Percentiles rank a stretch among this genome's conserved stretches.
These are phyloP conservation scores for Setaria viridis DNA, from an alignment of 202 grass and related monocot genomes.

Conservation along the genomic window DNA sequence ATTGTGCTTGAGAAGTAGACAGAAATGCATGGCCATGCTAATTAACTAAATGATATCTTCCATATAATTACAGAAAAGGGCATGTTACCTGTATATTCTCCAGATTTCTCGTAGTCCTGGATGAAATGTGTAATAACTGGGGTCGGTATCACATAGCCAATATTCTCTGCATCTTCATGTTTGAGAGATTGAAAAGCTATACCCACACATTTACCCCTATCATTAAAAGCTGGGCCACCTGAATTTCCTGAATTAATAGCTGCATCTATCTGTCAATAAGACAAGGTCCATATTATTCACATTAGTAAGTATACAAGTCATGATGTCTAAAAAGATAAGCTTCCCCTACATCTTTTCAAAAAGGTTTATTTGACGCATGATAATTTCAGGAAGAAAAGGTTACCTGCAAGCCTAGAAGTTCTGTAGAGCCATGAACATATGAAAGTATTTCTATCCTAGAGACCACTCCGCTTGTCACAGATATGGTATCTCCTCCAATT, in stretches of 20 bases:
- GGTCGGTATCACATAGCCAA: slow-evolving; percentile 97
- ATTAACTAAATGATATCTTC: too few species aligned
- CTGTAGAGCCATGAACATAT: slow-evolving; percentile 96
- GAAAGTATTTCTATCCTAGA: slow-evolving; percentile 98
- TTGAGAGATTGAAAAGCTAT: slow-evolving; percentile 99
- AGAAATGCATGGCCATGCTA: too few species aligned
- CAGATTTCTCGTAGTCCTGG: slow-evolving; percentile 88
- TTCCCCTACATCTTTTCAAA: slow-evolving; percentile 10
- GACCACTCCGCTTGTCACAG: slow-evolving; percentile 95
- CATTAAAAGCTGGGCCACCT: slow-evolving; percentile 92
- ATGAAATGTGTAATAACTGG: slow-evolving; percentile 98
- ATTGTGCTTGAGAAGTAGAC: too few species aligned
- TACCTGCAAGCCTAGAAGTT: slow-evolving; percentile 95
- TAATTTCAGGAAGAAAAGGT: slow-evolving; percentile 17
- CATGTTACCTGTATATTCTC: slow-evolving; percentile 80
- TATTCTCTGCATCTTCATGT: slow-evolving; percentile 99
- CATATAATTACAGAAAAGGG: too few species aligned
- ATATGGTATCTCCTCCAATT: slow-evolving; percentile 98
- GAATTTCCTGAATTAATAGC: slow-evolving; percentile 99
- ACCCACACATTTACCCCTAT: slow-evolving; percentile 91
- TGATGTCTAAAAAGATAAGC: slow-evolving; percentile 11
- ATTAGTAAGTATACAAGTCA: neutral
- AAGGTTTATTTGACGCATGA: neutral
- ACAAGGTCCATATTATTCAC: slow-evolving; percentile 21
- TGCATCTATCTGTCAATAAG: slow-evolving; percentile 85